A percentile compares a stretch with the other conserved stretches of the same genome.
These are phyloP conservation scores for Polyporus tsugae DNA, from an alignment of 1,284 basidiomycete species.

Conservation along the genomic window DNA sequence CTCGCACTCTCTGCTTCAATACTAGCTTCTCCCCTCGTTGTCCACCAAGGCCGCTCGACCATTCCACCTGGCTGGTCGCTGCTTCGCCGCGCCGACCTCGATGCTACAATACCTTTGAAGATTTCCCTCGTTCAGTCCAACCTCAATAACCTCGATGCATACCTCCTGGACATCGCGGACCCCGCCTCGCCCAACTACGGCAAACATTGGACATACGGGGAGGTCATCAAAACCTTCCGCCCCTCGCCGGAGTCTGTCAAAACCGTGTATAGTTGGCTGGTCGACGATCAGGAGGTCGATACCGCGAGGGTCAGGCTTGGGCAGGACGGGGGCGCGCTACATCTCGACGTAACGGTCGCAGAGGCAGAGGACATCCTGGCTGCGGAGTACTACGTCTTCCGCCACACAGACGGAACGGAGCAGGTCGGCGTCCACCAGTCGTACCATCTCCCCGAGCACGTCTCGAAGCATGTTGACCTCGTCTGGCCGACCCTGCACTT, in stretches of 20 bases:
- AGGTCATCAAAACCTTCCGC: constrained; percentile 51
- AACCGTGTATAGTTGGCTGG: constrained; percentile 52
- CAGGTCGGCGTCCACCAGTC: constrained; percentile 46
- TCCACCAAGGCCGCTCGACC: constrained; percentile 5
- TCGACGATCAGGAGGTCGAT: constrained; percentile 42
- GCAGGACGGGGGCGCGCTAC: constrained; percentile 49
- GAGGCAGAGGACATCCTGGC: constrained; percentile 54
- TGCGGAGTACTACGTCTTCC: constrained; percentile 55
- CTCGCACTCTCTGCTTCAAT: background rate
- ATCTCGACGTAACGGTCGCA: constrained; percentile 51
- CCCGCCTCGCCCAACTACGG: constrained; percentile 52
- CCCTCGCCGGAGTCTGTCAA: constrained; percentile 50
- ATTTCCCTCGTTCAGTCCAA: constrained; percentile 55
- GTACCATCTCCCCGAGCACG: constrained; percentile 54
- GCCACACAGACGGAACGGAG: constrained; percentile 47
- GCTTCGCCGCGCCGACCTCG: constrained; percentile 26
- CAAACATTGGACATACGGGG: constrained; percentile 49
- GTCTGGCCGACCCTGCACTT: constrained; percentile 59
- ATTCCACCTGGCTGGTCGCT: constrained; percentile 35
- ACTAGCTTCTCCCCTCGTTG: background rate
- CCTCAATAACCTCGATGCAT: constrained; percentile 48
- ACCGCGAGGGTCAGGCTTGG: constrained; percentile 30
- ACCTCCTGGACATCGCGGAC: constrained; percentile 53
- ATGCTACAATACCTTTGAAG: constrained; percentile 46
- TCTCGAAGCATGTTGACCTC: constrained; percentile 56